Evolutionary conservation across 139 green algal species (phyloP), one percentile per base, ranked within the genome.

Genomic region (Chlamydomonas applanata): DNA sequence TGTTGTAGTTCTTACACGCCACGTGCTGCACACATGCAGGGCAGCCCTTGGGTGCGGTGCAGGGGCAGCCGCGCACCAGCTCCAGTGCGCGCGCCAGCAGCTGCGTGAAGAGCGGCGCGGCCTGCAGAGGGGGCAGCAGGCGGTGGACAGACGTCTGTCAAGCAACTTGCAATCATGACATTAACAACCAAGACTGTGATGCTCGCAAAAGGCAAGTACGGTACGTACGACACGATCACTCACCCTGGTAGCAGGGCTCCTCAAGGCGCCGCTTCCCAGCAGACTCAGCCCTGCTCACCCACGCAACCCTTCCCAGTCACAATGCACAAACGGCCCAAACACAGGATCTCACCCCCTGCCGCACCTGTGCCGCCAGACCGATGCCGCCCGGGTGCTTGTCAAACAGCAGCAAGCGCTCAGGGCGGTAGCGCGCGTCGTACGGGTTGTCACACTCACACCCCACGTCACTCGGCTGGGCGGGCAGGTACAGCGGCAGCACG

Each of bases 371-470:
- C 0, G 87, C 75, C 53, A 98, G 83, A 29, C 95, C 94, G 32
- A 97, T 92, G 40, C 94, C 94, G 3, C 88, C 89, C 2, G 86
- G 86, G 53, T 98, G 90, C 44, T 88, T 91, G 85, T 99, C 95
- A 75, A 90, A 99, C 53, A 99, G 36, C 44, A 99, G 88, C 40
- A 99, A 60, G 16, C 95, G 85, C 76, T 96, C 91, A 19, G 94
- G 91, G 44, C 85, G 82, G 83, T 90, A 98, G 14, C 94, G 87
- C 4, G 84, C 86, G 73, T 85, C 79, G 61, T 88, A 88, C 0
- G 88, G 89, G 75, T 92, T 93, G 77, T 93, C 91, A 74, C 93
- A 97, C 82, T 85, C 79, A 5, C 74, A 75, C 22, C 74, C 74
- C 29, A 85, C 56, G 59, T 85, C 79, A 11, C 44, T 63, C 17